Evolutionary conservation across 1,284 basidiomycete species (phyloP), one percentile per base, ranked within the genome.

Genomic region (Pseudozyma sp.): DNA sequence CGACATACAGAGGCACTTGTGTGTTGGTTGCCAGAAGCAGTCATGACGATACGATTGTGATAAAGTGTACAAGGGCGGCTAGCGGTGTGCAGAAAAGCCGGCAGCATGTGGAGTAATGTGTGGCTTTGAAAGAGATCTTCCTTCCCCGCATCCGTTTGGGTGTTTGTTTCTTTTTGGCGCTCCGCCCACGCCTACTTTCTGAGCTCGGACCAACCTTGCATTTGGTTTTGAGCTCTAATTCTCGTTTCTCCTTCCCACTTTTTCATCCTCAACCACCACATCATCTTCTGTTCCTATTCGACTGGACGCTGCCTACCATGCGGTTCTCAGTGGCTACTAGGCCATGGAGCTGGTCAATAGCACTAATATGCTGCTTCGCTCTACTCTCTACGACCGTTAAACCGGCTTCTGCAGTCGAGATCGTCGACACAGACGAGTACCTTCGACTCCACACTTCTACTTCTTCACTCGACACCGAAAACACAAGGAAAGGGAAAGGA

Each of bases 361-460:
- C 50, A 12, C 16, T 52, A 9, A 6, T 25, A 7, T 35, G 16
- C 25, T n/a, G 58, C n/a, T 9, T 55, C 11, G 40, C 47, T 5
- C 1, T 51, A 3, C 21, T 52, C 39, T 12, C 42, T 1, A 18
- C 57, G 2, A 12, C 31, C 1, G 56, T 19, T 16, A 38, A 57
- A 3, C 39, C 54, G 14, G n/a, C 45, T 0, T 8, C 48, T 11
- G 8, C 57, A n/a, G 31, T 38, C 3, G 35, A 48, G 10, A 48
- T 65, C 18, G 34, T 60, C 45, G 62, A 70, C 4, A 48, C 62
- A 2, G 62, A 56, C 43, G 68, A 61, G 13, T 66, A 71, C 54
- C 62, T 74, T n/a, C 60, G 52, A 0, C 52, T 59, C 0, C 61
- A 66, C 19, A 52, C 55, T 1, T 18, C 39, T 12, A 40, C 52